Evolutionary conservation across 208 protist species (phyloP).

Genomic region (Leishmania major): DNA sequence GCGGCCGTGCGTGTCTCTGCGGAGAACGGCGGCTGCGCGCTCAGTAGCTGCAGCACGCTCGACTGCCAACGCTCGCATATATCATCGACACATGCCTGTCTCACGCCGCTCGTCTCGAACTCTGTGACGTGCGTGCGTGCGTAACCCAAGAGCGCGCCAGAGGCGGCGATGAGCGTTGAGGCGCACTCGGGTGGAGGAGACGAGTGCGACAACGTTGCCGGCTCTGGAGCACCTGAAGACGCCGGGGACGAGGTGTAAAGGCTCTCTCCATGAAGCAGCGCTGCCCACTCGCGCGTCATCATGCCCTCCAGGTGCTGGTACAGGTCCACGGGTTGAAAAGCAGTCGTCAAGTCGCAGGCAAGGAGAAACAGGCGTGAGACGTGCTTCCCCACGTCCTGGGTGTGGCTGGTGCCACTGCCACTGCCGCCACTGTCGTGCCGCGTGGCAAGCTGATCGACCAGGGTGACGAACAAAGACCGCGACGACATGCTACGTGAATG

Average conservation of each 20-base stretch:
- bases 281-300: slow-evolving; percentile 15
- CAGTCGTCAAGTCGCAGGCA: slow-evolving; percentile 23
- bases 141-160: slow-evolving; percentile 27
- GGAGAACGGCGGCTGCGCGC: slow-evolving; percentile 46
- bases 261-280: slow-evolving; percentile 15
- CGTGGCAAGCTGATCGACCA: slow-evolving; percentile 26
- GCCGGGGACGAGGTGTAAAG: background rate
- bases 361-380: slow-evolving; percentile 23
- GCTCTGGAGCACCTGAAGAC: background rate
- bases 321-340: slow-evolving; percentile 12
- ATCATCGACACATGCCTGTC: slow-evolving; percentile 1
- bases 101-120: background rate
- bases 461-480: slow-evolving; percentile 7
- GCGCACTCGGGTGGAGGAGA: background rate
- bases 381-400: slow-evolving; percentile 13
- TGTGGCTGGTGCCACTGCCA: slow-evolving; percentile 3
- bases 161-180: slow-evolving; percentile 26
- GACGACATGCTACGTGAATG: background rate
- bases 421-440: slow-evolving; percentile 8
- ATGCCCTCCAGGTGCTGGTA: slow-evolving; percentile 18
- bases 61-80: slow-evolving; percentile 22
- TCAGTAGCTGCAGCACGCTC: slow-evolving; percentile 41
- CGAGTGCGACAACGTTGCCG: background rate
- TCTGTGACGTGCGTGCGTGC: background rate
- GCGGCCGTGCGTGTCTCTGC: slow-evolving; percentile 33